Evolutionary conservation across 306 rosid species (phyloP), one percentile per base, ranked within the genome.

Genomic region (Phaseolus lunatus): DNA sequence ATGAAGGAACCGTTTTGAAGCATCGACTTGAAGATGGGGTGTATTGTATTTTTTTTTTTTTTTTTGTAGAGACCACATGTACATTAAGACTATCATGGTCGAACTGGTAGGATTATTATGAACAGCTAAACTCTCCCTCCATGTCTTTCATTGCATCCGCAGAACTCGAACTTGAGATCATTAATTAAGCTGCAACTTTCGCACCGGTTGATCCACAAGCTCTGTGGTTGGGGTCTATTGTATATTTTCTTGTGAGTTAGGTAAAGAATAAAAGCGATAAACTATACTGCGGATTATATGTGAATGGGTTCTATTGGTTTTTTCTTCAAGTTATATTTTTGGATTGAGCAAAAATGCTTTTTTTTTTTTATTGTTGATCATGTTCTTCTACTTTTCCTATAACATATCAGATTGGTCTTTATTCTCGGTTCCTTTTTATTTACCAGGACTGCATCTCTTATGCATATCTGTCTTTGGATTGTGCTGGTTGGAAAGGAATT

Each of bases 361-460:
- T 24, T 58, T 26, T 58, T 18, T 0, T 26, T 18, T 41, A 8
- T 57, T 27, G 47, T 67, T 83, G 44, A 53, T 62, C 9, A 23
- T 35, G 73, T 35, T 78, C 37, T 59, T 78, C 49, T 69, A 49
- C 20, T 62, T 81, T 59, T 20, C 10, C 37, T 67, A 18, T 59
- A 64, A 67, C 57, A 24, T 73, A 66, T 76, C 22, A 26, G 15
- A 76, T 58, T 29, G 44, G 14, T 16, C 11, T 22, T 76, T 50
- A 67, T 75, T 23, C 44, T 68, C 35, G 37, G 33, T 67, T 66
- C 6, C 39, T 10, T 71, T 56, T 50, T 58, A 27, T 68, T 31
- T 18, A 23, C 23, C 93, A 95, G 99, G 97, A 59, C 68, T 67
- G 81, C 79, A 33, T 81, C 80, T 95, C 86, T 72, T 81, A 67